Conservation (phyloP, 371 early-diverging fungal genomes). For the Nematocida sp. region DNA sequence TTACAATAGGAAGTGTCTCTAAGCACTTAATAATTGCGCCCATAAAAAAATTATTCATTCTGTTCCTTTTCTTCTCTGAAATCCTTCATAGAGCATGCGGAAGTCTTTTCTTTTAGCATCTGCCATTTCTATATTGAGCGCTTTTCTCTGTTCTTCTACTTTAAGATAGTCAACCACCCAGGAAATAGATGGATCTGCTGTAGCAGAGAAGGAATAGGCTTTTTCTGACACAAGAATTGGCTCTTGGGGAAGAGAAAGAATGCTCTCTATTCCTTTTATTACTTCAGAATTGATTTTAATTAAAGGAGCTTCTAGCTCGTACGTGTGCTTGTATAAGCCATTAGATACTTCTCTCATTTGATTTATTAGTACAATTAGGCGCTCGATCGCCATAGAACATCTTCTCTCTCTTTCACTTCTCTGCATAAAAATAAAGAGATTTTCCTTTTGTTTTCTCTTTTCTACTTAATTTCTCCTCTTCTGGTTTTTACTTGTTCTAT, state of each 20-base stretch:
- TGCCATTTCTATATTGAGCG: conserved; percentile 3
- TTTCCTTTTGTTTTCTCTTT: background rate
- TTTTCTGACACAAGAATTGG: conserved; percentile 28
- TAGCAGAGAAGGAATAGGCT: background rate
- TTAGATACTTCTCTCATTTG: conserved; percentile 30
- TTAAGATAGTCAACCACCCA: conserved; percentile 25
- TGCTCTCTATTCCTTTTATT: conserved; percentile 16
- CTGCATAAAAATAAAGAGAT: conserved; percentile 14
- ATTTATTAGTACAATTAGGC: conserved; percentile 36
- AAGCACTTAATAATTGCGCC: background rate
- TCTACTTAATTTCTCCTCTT: background rate
- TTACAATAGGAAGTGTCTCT: conserved; percentile 10
- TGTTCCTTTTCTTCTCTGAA: background rate
- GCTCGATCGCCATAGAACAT: background rate
- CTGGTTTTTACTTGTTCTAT: background rate
- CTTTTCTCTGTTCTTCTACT: conserved; percentile 22
- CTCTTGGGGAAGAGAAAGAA: background rate
- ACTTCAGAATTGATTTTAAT: conserved; percentile 32
- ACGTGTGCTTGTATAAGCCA: conserved; percentile 52
- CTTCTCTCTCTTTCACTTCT: conserved; percentile 20
- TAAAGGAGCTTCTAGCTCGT: conserved; percentile 48
- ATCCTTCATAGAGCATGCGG: conserved; percentile 28
- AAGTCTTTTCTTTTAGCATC: conserved; percentile 42
- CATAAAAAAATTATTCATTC: conserved; percentile 46
- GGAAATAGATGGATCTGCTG: background rate